Percentiles rank a stretch among this genome's conserved stretches.
Conservation (phyloP, 352 stramenopile genomes). For the Globisporangium mamillatum region DNA sequence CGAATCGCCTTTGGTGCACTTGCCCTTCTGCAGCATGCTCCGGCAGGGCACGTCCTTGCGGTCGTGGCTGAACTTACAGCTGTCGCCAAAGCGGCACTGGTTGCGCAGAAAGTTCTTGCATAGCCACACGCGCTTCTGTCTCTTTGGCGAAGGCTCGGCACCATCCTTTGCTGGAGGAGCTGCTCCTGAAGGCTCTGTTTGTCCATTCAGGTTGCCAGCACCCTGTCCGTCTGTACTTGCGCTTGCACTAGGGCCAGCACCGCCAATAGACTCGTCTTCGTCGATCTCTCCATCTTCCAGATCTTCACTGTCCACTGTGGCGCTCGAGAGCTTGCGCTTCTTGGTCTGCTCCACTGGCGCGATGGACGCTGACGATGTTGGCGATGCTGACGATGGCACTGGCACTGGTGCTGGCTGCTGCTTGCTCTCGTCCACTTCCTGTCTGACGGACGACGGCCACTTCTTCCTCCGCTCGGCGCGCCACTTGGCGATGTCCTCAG, state of each 20-base stretch:
- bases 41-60: slow-evolving; percentile 56
- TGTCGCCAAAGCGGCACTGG: slow-evolving; percentile 52
- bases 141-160: slow-evolving; percentile 34
- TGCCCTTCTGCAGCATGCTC: slow-evolving; percentile 50
- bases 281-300: slow-evolving; percentile 66
- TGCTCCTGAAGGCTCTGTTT: slow-evolving; percentile 21
- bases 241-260: neutral
- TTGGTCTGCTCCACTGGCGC: neutral
- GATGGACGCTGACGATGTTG: neutral
- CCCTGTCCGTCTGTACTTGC: slow-evolving; percentile 15
- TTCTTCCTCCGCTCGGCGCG: slow-evolving; percentile 70
- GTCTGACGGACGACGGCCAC: slow-evolving; percentile 33
- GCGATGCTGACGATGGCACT: neutral
- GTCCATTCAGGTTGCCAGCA: neutral
- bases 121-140: slow-evolving; percentile 39
- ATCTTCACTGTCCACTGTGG: slow-evolving; percentile 24
- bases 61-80: slow-evolving; percentile 77
- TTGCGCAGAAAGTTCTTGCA: slow-evolving; percentile 71
- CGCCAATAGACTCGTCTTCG: slow-evolving; percentile 18
- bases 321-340: slow-evolving; percentile 55
- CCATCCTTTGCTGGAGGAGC: slow-evolving; percentile 1
- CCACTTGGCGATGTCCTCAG: slow-evolving; percentile 79
- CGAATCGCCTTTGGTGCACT: slow-evolving; percentile 49
- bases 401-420: slow-evolving; percentile 10
- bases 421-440: neutral